Percentiles rank a stretch among this genome's conserved stretches.
These are phyloP conservation scores for Mycena chlorophos DNA, from an alignment of 768 basidiomycete genomes.

Conservation along the genomic window DNA sequence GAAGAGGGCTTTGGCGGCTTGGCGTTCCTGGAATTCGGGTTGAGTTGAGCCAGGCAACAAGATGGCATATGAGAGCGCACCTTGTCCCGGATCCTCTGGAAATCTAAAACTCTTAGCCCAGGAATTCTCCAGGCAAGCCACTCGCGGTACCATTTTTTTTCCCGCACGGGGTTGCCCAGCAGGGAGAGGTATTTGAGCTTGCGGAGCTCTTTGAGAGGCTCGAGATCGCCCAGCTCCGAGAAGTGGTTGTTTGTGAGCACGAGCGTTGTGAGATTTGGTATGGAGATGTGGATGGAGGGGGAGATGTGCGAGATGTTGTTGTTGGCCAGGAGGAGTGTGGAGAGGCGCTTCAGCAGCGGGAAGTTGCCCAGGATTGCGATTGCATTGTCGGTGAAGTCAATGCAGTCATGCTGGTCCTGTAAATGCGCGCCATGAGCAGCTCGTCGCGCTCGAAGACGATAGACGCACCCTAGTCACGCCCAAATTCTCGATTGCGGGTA, in stretches of 20 bases:
- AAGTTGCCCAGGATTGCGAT: conserved; percentile 81
- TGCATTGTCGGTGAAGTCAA: conserved; percentile 92
- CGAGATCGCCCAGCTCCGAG: conserved; percentile 79
- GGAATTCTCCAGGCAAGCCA: conserved; percentile 91
- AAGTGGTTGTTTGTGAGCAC: conserved; percentile 84
- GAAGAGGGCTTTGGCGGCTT: conserved; percentile 72
- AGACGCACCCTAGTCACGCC: conserved; percentile 80
- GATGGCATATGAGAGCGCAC: conserved; percentile 56
- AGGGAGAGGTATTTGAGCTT: conserved; percentile 75
- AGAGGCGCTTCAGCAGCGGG: conserved; percentile 81
- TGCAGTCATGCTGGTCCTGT: conserved; percentile 91
- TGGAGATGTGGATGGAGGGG: conserved; percentile 76
- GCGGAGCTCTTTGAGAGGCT: conserved; percentile 75
- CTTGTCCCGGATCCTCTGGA: conserved; percentile 92
- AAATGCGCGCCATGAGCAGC: conserved; percentile 19
- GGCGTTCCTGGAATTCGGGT: conserved; percentile 63
- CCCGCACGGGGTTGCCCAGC: conserved; percentile 80
- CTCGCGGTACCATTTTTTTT: conserved; percentile 96
- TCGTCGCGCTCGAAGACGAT: conserved; percentile 18
- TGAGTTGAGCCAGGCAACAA: conserved; percentile 26
- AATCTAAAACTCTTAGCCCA: conserved; percentile 89
- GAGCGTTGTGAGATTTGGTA: conserved; percentile 80
- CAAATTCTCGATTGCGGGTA: conserved; percentile 94
- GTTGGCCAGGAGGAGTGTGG: conserved; percentile 83
- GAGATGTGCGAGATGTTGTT: conserved; percentile 87